These are phyloP conservation scores for Ceratobasidium sp. DNA, from an alignment of 1,284 basidiomycete genomes.

Conservation along the genomic window DNA sequence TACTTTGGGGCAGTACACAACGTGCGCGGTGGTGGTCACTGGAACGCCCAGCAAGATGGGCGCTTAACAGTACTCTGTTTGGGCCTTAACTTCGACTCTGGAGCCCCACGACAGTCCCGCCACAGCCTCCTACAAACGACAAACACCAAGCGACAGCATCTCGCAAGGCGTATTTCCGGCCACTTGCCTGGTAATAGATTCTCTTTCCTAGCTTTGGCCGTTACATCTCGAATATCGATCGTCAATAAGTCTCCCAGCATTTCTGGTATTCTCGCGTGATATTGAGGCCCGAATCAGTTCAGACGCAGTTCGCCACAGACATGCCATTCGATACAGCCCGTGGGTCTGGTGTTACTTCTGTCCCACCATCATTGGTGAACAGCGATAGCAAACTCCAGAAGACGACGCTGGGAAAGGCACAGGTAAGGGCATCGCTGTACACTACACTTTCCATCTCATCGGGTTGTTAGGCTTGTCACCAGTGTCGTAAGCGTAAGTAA, in stretches of 20 bases:
- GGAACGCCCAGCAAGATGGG: too few species aligned
- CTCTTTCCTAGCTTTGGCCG: too few species aligned
- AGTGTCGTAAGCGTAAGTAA: slow-evolving; percentile 43
- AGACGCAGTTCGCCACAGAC: neutral
- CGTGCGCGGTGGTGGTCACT: neutral
- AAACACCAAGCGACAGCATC: too few species aligned
- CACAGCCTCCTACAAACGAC: neutral
- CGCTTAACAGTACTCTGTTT: slow-evolving; percentile 8
- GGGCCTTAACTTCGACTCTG: neutral
- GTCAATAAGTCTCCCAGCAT: neutral
- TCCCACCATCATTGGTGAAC: neutral
- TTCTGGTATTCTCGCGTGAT: too few species aligned
- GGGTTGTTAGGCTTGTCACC: slow-evolving; percentile 30
- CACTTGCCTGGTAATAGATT: too few species aligned
- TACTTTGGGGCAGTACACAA: too few species aligned
- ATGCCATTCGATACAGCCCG: neutral
- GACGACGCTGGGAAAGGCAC: neutral
- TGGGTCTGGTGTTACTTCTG: neutral
- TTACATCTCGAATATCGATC: too few species aligned
- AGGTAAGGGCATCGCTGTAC: neutral
- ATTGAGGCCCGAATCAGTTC: too few species aligned
- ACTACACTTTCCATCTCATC: slow-evolving; percentile 4
- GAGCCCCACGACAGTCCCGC: neutral
- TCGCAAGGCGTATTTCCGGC: too few species aligned
- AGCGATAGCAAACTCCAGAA: neutral